These are phyloP conservation scores for Entelexis sorbosivorans DNA, from an alignment of 1,139 yeast species.

Conservation along the genomic window DNA sequence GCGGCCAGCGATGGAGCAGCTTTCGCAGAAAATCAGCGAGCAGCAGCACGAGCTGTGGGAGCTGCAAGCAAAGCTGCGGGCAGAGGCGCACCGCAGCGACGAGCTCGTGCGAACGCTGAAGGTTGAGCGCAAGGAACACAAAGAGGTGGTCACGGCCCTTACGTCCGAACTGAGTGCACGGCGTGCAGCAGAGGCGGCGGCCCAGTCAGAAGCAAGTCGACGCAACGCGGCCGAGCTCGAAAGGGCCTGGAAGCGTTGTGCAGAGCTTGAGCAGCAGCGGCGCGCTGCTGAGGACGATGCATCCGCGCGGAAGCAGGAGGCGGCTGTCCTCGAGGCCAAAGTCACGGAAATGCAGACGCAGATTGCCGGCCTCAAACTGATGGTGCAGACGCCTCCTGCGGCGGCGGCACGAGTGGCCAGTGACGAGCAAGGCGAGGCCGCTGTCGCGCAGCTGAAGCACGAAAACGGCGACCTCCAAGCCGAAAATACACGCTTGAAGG, in stretches of 20 bases:
- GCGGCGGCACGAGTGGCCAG: not conserved
- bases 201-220: not conserved
- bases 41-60: conserved; percentile 16
- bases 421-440: not conserved
- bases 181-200: not conserved
- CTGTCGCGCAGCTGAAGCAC: not conserved
- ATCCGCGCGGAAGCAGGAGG: not conserved
- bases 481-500: not conserved
- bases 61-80: conserved; percentile 9
- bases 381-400: not conserved
- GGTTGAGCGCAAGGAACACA: conserved; percentile 9
- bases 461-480: not conserved
- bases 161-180: conserved; percentile 5
- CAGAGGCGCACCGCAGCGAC: conserved; percentile 9
- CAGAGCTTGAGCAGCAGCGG: conserved; percentile 1
- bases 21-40: conserved; percentile 8
- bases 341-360: conserved; percentile 3
- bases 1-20: conserved; percentile 12
- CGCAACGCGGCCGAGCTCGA: not conserved
- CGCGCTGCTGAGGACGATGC: not conserved
- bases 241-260: conserved; percentile 3
- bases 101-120: conserved; percentile 3
- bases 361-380: not conserved
- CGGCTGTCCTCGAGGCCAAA: not conserved
- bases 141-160: conserved; percentile 11